Percentiles rank a stretch among this genome's conserved stretches.
phyloP scores from a whole-genome alignment of 805 yeast species.

The Alloascoidea africana region DNA sequence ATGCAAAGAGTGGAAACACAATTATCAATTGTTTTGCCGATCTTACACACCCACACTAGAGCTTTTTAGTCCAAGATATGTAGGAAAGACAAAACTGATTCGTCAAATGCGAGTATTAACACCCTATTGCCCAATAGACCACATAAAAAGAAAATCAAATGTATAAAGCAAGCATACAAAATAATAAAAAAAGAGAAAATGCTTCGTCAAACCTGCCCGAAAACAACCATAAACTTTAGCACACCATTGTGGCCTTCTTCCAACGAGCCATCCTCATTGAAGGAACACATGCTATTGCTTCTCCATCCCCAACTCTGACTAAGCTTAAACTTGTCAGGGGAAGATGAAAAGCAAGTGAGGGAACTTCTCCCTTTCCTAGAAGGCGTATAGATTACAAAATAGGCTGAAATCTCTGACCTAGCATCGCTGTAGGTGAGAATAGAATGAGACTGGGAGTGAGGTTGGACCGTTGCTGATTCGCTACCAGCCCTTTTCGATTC shows the following conservation, averaged over 20 bases:
- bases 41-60: too few relatives aligned
- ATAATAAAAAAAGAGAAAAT: too few relatives aligned
- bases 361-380: constrained; percentile 29
- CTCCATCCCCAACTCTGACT: constrained; percentile 55
- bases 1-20: too few relatives aligned
- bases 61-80: too few relatives aligned
- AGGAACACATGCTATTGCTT: constrained; percentile 35
- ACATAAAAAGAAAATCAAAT: too few relatives aligned
- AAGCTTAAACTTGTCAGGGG: constrained; percentile 35
- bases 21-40: too few relatives aligned
- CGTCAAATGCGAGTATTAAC: too few relatives aligned
- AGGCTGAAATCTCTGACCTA: constrained; percentile 29
- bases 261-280: constrained; percentile 31
- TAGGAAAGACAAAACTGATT: too few relatives aligned
- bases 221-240: constrained; percentile 31
- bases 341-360: constrained; percentile 36
- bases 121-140: too few relatives aligned
- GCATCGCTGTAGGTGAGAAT: constrained; percentile 29
- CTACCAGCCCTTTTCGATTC: constrained; percentile 5
- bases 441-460: constrained; percentile 10
- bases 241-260: constrained; percentile 27
- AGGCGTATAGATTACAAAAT: constrained; percentile 39
- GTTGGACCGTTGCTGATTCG: too few relatives aligned
- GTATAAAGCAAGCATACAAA: too few relatives aligned
- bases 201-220: constrained; percentile 31